These are phyloP conservation scores for Oryza glaberrima DNA, from an alignment of 176 grass and related monocot genomes.

Conservation along the genomic window DNA sequence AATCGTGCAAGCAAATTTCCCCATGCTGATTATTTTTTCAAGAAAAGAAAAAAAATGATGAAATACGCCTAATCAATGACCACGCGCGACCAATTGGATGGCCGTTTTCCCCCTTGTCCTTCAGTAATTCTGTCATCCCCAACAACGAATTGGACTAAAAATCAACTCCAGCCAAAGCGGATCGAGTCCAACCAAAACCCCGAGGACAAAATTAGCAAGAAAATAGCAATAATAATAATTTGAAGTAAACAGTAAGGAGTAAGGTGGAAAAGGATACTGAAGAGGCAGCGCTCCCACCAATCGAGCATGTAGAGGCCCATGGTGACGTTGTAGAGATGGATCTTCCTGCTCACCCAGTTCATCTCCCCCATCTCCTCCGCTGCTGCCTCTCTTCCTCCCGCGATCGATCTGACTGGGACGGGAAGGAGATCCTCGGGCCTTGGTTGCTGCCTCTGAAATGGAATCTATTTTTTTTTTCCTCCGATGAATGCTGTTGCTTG, in stretches of 20 bases:
- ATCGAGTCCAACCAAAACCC: not conserved
- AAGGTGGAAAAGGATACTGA: conserved; percentile 52
- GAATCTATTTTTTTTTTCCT: not conserved
- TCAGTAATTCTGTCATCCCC: not conserved
- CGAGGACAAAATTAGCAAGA: not conserved
- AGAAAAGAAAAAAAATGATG: too few species aligned
- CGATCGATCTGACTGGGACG: not conserved
- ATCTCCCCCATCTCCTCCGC: conserved; percentile 36
- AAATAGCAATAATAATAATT: not conserved
- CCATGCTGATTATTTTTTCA: too few species aligned
- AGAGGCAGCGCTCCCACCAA: conserved; percentile 68
- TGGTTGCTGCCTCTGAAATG: not conserved
- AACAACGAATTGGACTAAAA: not conserved
- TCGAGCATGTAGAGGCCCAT: conserved; percentile 71
- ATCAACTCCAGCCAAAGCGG: not conserved
- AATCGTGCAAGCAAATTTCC: too few species aligned
- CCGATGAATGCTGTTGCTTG: not conserved
- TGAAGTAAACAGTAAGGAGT: not conserved
- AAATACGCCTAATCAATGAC: too few species aligned
- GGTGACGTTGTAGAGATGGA: conserved; percentile 68
- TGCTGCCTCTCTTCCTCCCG: not conserved
- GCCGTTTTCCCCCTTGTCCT: too few species aligned
- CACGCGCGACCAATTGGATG: too few species aligned
- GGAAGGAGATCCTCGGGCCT: not conserved
- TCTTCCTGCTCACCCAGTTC: conserved; percentile 58